Evolutionary conservation across 1,139 yeast species (phyloP).

Genomic region (Groenewaldozyma auringiensis): DNA sequence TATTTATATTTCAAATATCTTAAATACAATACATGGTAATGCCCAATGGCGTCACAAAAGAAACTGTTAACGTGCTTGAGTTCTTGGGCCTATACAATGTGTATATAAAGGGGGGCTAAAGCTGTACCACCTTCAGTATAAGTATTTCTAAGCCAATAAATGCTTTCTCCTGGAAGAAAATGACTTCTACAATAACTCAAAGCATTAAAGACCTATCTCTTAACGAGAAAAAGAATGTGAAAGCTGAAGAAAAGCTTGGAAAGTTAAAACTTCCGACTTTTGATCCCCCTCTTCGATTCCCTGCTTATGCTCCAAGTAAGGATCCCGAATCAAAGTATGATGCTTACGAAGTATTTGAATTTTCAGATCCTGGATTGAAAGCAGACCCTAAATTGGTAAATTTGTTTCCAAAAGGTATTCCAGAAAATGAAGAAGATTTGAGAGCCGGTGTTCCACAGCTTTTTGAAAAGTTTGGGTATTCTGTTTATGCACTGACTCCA

Average conservation of each 20-base stretch:
- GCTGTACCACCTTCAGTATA: background rate
- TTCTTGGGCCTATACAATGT: background rate
- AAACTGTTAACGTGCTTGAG: background rate
- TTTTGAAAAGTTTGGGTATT: slow-evolving; percentile 14
- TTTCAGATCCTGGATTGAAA: slow-evolving; percentile 30
- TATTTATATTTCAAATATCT: no score
- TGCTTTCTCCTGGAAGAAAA: no score
- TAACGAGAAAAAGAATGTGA: background rate
- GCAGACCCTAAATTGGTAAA: slow-evolving; percentile 29
- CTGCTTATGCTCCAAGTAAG: slow-evolving; percentile 46
- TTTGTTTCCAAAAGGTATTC: slow-evolving; percentile 20
- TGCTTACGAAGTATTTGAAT: slow-evolving; percentile 32
- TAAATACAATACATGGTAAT: background rate
- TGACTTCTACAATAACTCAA: background rate
- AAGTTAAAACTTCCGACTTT: background rate
- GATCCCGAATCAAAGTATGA: slow-evolving; percentile 37
- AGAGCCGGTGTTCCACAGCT: slow-evolving; percentile 5
- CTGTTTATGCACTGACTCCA: slow-evolving; percentile 35
- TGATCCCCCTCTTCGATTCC: slow-evolving; percentile 16
- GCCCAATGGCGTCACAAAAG: background rate
- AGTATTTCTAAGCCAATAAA: background rate
- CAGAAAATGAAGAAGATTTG: slow-evolving; percentile 6
- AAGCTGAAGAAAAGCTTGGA: background rate
- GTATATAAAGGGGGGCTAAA: background rate
- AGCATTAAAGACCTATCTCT: background rate